Conservation (phyloP, 257 asterid species). For the Nicotiana obtusifolia region DNA sequence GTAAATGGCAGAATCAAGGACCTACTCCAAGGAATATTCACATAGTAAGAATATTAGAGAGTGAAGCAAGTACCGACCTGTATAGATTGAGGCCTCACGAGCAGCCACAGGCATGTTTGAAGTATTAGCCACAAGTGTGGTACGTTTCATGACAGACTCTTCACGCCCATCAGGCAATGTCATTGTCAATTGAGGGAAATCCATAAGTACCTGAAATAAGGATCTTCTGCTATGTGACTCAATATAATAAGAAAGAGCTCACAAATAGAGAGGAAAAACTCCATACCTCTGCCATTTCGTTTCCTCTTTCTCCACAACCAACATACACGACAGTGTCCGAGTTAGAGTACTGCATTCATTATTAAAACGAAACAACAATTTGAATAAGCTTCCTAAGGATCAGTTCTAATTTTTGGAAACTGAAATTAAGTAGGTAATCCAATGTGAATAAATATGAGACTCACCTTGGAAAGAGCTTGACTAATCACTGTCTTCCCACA, state of each 20-base stretch:
- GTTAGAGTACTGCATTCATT: conserved; percentile 80
- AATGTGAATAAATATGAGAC: conserved; percentile 14
- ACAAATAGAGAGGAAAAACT: conserved; percentile 6
- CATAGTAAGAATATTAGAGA: conserved; percentile 3
- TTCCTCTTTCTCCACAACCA: conserved; percentile 99
- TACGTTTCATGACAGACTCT: conserved; percentile 99
- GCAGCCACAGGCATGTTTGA: conserved; percentile 99
- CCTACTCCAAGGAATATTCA: not conserved
- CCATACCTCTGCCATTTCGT: conserved; percentile 98
- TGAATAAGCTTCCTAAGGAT: conserved; percentile 3
- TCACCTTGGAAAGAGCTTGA: conserved; percentile 98
- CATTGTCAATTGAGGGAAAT: conserved; percentile 99
- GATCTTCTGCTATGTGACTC: not conserved
- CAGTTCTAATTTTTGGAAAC: not conserved
- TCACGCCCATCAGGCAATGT: conserved; percentile 98
- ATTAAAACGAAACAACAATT: conserved; percentile 12
- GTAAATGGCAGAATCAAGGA: not conserved
- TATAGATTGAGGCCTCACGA: conserved; percentile 98
- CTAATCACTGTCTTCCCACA: conserved; percentile 99
- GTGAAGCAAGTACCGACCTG: conserved; percentile 42
- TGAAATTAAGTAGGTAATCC: not conserved
- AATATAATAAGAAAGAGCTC: conserved; percentile 14
- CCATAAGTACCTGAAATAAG: conserved; percentile 88
- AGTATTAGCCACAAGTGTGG: conserved; percentile 98
- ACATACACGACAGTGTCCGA: conserved; percentile 97